Evolutionary conservation across 768 basidiomycete genomes (phyloP).

Genomic region (Mycena chlorophos): DNA sequence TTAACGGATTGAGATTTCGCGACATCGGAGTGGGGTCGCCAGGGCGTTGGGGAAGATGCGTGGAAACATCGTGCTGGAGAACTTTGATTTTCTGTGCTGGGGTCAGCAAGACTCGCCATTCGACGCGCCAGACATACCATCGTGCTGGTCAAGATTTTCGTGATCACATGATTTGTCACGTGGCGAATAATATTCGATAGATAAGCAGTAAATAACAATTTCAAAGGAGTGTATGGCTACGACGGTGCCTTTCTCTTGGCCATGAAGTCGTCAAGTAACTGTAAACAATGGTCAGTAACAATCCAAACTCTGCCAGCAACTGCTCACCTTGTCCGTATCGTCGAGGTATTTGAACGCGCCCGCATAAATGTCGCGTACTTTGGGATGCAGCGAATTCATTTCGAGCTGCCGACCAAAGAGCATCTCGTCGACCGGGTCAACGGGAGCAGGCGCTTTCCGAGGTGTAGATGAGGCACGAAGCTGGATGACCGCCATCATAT

Average conservation of each 20-base stretch:
- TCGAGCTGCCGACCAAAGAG: constrained; percentile 70
- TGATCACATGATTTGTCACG: neutral
- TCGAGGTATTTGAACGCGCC: constrained; percentile 71
- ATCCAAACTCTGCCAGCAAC: too few species aligned
- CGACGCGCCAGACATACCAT: too few species aligned
- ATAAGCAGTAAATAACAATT: too few species aligned
- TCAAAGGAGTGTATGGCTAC: too few species aligned
- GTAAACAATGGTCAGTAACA: too few species aligned
- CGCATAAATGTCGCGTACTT: constrained; percentile 69
- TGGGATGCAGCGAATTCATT: constrained; percentile 65
- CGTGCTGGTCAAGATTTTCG: neutral
- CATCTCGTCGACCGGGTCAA: constrained; percentile 70
- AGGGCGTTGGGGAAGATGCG: constrained; percentile 69
- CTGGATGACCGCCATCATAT: constrained; percentile 90
- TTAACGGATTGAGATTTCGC: constrained; percentile 90
- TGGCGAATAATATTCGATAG: too few species aligned
- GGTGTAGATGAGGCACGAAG: constrained; percentile 47
- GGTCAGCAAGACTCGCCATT: neutral
- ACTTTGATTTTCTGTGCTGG: constrained; percentile 76
- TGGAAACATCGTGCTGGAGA: constrained; percentile 77
- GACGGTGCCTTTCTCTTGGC: too few species aligned
- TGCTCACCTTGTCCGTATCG: constrained; percentile 72
- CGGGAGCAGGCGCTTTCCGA: constrained; percentile 30
- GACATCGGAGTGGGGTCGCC: constrained; percentile 88
- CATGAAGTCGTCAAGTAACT: too few species aligned